phyloP scores from a whole-genome alignment of 139 green algal species.

The Chlorella sp. region DNA sequence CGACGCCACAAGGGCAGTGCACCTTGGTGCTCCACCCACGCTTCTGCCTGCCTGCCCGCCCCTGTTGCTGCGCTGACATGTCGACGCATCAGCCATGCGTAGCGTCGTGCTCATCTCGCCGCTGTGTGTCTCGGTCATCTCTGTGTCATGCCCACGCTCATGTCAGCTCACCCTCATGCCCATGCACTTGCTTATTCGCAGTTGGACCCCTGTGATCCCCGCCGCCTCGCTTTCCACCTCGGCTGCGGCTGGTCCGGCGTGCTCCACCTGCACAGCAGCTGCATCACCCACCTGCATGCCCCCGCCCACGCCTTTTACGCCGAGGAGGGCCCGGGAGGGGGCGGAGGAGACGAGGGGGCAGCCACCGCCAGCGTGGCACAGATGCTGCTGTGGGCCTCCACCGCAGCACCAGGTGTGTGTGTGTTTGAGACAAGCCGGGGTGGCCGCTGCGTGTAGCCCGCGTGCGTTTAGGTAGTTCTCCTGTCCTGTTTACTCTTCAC shows the following conservation, averaged over 20 bases:
- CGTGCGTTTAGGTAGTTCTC: too few relatives aligned
- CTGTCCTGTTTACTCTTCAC: too few relatives aligned
- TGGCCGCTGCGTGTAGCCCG: too few relatives aligned
- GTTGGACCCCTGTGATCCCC: constrained; percentile 25
- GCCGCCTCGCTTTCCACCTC: constrained; percentile 47
- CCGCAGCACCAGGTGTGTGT: constrained; percentile 21
- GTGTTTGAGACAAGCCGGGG: too few relatives aligned
- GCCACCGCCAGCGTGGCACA: not conserved
- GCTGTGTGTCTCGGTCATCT: too few relatives aligned
- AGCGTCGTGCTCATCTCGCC: too few relatives aligned
- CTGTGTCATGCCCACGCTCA: not conserved
- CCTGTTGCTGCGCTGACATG: too few relatives aligned
- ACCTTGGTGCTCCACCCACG: not conserved
- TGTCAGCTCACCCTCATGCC: not conserved
- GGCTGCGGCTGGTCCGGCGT: constrained; percentile 46
- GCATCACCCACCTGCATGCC: constrained; percentile 50
- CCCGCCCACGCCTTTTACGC: constrained; percentile 21
- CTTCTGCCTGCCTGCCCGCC: too few relatives aligned
- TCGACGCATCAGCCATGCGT: too few relatives aligned
- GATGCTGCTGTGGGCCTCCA: constrained; percentile 34
- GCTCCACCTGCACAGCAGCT: constrained; percentile 12
- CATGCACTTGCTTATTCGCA: not conserved
- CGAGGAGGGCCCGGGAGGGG: not conserved
- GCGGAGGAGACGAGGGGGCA: not conserved
- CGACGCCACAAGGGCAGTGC: too few relatives aligned